A percentile compares a stretch with the other conserved stretches of the same genome.
These are phyloP conservation scores for Dimocarpus longan DNA, from an alignment of 345 rosid species.

Conservation along the genomic window DNA sequence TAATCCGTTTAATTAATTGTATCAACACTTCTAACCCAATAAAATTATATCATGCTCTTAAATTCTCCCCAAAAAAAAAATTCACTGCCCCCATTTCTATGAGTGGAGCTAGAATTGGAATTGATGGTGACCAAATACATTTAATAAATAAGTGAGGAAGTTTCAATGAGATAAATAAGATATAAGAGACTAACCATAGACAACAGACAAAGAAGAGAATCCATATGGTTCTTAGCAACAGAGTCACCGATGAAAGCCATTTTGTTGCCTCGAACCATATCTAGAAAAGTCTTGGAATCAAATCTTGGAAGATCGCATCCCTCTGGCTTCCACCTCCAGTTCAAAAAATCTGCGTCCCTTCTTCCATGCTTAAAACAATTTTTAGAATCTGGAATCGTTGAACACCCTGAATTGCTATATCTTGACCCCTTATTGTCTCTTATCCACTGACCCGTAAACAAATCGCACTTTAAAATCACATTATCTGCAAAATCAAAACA, in stretches of 20 bases:
- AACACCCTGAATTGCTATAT: conserved; percentile 70
- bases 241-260: conserved; percentile 86
- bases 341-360: conserved; percentile 59
- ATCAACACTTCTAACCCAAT: no score
- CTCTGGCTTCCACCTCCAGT: conserved; percentile 95
- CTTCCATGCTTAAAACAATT: conserved; percentile 78
- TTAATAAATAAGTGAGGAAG: no score
- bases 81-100: no score
- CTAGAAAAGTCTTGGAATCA: conserved; percentile 52
- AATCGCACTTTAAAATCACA: conserved; percentile 49
- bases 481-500: conserved; percentile 7
- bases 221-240: conserved; percentile 87
- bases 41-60: no score
- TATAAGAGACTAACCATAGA: conserved; percentile 49
- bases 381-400: conserved; percentile 70
- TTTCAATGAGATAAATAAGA: no score
- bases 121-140: no score
- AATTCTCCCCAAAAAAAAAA: no score
- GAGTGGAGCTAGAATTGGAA: no score
- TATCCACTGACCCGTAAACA: conserved; percentile 69
- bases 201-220: conserved; percentile 81
- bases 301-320: conserved; percentile 70
- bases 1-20: no score
- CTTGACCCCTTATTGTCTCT: conserved; percentile 49
- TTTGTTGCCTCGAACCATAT: conserved; percentile 63